These are phyloP conservation scores for Excoecaria cochinchinensis DNA, from an alignment of 345 rosid species.

Conservation along the genomic window DNA sequence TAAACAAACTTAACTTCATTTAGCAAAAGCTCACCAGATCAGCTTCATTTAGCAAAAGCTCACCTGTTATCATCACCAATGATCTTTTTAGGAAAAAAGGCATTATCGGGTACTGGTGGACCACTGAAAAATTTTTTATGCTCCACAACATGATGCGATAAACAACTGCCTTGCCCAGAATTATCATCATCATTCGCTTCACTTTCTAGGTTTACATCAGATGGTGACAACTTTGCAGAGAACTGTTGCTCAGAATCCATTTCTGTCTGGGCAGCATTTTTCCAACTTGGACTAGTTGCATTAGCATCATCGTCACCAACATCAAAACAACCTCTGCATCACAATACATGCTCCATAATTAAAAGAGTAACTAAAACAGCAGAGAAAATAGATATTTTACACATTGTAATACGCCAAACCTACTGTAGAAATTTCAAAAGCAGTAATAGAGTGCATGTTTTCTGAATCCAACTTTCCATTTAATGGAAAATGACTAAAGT, in stretches of 20 bases:
- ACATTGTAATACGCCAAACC: not conserved
- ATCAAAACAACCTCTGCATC: slow-evolving; percentile 88
- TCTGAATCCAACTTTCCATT: slow-evolving; percentile 10
- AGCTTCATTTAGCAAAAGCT: slow-evolving; percentile 18
- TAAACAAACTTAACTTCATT: not conserved
- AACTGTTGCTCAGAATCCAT: slow-evolving; percentile 42
- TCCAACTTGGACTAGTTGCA: slow-evolving; percentile 59
- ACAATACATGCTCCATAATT: slow-evolving; percentile 11
- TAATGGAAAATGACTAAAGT: not conserved
- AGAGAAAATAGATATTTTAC: not conserved
- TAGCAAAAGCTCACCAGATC: slow-evolving; percentile 27
- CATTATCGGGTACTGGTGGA: slow-evolving; percentile 50
- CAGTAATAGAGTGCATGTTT: not conserved
- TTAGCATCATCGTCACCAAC: slow-evolving; percentile 60
- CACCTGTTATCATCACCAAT: slow-evolving; percentile 65
- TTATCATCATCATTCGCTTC: slow-evolving; percentile 51
- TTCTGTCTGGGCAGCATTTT: slow-evolving; percentile 36
- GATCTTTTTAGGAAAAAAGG: slow-evolving; percentile 51
- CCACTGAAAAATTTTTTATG: slow-evolving; percentile 57
- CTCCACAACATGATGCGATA: slow-evolving; percentile 48
- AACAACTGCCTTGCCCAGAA: slow-evolving; percentile 43
- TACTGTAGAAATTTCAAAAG: slow-evolving; percentile 1
- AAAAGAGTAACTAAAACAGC: not conserved
- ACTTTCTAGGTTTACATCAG: slow-evolving; percentile 37
- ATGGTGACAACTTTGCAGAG: slow-evolving; percentile 37